Percentiles rank a stretch among this genome's conserved stretches.
These are phyloP conservation scores for Paratinospora sagittata DNA, from an alignment of 164 flowering plant species.

Conservation along the genomic window DNA sequence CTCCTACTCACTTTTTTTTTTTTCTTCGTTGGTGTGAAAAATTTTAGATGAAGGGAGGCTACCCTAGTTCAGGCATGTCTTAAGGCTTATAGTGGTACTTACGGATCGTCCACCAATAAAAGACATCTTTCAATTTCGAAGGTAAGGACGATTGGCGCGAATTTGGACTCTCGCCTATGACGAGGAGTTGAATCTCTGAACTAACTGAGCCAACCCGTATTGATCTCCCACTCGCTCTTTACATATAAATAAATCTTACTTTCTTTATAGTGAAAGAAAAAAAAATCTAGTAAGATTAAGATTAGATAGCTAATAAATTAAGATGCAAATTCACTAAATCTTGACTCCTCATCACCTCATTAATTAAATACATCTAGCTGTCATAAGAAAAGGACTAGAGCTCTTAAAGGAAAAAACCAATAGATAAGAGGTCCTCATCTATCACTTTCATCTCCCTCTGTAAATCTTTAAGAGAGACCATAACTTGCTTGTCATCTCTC, in stretches of 20 bases:
- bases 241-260: neutral
- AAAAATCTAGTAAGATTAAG: neutral
- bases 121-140: no score
- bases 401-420: conserved; percentile 1
- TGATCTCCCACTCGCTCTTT: no score
- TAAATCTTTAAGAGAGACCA: conserved; percentile 8
- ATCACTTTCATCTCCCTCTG: conserved; percentile 13
- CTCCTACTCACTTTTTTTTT: no score
- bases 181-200: no score
- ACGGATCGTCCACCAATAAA: no score
- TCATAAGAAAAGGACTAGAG: conserved; percentile 5
- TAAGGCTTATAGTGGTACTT: no score
- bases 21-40: no score
- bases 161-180: no score
- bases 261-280: neutral
- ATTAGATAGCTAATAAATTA: neutral
- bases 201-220: no score
- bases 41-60: no score
- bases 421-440: conserved; percentile 6
- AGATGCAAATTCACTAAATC: neutral
- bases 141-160: no score
- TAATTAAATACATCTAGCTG: neutral
- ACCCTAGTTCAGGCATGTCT: no score
- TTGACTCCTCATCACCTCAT: neutral
- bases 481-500: conserved; percentile 16